Evolutionary conservation across 2,329 filamentous ascomycete genomes (phyloP).

Genomic region (Fusarium sp.): DNA sequence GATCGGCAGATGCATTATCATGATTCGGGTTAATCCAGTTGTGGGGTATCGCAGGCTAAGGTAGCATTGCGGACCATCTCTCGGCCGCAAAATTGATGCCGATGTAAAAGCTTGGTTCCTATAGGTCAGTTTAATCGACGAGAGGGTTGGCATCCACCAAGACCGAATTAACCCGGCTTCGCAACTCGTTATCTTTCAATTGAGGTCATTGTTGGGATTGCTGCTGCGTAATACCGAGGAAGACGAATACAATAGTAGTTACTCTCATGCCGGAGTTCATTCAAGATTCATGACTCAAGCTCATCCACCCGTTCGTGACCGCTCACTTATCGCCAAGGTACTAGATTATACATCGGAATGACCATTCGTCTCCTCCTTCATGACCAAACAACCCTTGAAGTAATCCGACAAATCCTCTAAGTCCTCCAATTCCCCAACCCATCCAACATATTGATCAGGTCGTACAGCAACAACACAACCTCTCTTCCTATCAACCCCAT

Average conservation of each 20-base stretch:
- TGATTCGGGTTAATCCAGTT: not conserved
- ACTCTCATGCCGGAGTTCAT: too few species aligned
- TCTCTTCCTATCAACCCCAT: constrained; percentile 63
- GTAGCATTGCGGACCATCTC: constrained; percentile 8
- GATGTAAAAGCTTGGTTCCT: not conserved
- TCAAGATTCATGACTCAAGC: too few species aligned
- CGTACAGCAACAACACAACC: constrained; percentile 71
- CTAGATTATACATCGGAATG: too few species aligned
- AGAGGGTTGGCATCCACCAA: not conserved
- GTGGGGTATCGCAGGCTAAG: constrained; percentile 6
- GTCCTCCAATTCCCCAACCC: constrained; percentile 29
- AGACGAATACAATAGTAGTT: too few species aligned
- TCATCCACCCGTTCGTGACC: too few species aligned
- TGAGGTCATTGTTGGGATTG: too few species aligned
- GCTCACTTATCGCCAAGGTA: too few species aligned
- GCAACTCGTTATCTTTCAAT: too few species aligned
- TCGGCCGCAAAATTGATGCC: constrained; percentile 16
- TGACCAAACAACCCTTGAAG: not conserved
- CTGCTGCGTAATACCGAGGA: too few species aligned
- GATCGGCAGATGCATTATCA: constrained; percentile 3
- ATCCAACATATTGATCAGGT: constrained; percentile 74
- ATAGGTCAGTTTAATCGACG: not conserved
- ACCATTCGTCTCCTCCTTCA: not conserved
- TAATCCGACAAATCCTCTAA: not conserved
- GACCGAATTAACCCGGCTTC: too few species aligned